phyloP scores from a whole-genome alignment of 2,329 filamentous ascomycete genomes.

The Apiospora aurea region DNA sequence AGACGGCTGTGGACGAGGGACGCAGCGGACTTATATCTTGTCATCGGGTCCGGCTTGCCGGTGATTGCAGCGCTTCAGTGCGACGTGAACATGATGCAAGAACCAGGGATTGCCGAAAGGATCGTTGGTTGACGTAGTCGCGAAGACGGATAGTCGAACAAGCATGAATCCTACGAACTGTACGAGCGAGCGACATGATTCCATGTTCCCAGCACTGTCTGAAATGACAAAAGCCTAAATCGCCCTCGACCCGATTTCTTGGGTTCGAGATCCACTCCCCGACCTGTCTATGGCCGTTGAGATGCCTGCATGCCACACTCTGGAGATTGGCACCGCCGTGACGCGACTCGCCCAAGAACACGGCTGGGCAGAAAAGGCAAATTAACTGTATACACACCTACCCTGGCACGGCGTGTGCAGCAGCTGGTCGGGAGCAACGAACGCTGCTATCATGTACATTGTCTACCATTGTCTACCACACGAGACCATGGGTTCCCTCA shows the following conservation, averaged over 20 bases:
- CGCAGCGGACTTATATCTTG: neutral
- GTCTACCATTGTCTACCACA: too few species aligned
- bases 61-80: neutral
- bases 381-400: neutral
- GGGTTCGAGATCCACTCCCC: slow-evolving; percentile 4
- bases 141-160: neutral
- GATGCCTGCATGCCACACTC: neutral
- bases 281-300: neutral
- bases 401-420: neutral
- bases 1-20: neutral
- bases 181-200: neutral
- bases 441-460: neutral
- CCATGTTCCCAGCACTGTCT: too few species aligned
- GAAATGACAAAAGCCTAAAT: slow-evolving; percentile 16
- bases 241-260: neutral
- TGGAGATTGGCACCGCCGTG: neutral
- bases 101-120: neutral
- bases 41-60: neutral
- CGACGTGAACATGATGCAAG: neutral
- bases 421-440: neutral
- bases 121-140: neutral
- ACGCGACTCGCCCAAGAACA: neutral
- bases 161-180: neutral
- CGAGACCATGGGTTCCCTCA: neutral
- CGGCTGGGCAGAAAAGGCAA: neutral